These are phyloP conservation scores for Sporothrix sp. DNA, from an alignment of 2,329 filamentous ascomycete genomes.

Conservation along the genomic window DNA sequence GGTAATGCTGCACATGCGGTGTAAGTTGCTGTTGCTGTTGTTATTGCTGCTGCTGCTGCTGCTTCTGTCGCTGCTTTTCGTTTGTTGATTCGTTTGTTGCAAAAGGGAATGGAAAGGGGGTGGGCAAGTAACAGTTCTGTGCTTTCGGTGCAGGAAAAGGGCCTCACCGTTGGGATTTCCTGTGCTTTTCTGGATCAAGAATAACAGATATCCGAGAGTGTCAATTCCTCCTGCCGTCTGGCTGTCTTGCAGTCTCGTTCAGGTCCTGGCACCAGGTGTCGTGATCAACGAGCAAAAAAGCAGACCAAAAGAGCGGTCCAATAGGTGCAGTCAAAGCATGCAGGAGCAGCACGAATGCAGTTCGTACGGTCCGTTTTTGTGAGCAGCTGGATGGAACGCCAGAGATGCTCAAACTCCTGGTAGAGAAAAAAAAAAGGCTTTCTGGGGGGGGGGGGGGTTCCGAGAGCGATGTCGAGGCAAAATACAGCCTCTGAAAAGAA, in stretches of 20 bases:
- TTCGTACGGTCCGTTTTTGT: neutral
- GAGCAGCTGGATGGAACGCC: no score
- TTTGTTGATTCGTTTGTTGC: constrained; percentile 5
- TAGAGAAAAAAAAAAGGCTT: no score
- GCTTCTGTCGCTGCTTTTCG: constrained; percentile 8
- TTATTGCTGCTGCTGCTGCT: constrained; percentile 2
- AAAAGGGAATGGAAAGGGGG: neutral
- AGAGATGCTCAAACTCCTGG: no score
- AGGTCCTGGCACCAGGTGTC: neutral
- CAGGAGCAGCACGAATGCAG: neutral
- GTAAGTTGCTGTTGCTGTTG: neutral
- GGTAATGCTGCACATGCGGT: neutral
- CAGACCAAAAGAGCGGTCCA: neutral
- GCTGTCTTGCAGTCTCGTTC: neutral
- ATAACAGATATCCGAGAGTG: constrained; percentile 2
- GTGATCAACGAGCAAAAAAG: neutral
- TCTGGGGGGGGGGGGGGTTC: no score
- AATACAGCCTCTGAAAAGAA: neutral
- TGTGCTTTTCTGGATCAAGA: constrained; percentile 14
- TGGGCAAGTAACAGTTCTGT: neutral
- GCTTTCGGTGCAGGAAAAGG: constrained; percentile 7
- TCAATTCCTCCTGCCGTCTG: neutral
- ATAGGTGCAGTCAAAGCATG: neutral
- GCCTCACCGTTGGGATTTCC: constrained; percentile 10
- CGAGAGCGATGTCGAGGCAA: neutral